Evolutionary conservation across 306 rosid genomes (phyloP).

Genomic region (Quercus gilva): DNA sequence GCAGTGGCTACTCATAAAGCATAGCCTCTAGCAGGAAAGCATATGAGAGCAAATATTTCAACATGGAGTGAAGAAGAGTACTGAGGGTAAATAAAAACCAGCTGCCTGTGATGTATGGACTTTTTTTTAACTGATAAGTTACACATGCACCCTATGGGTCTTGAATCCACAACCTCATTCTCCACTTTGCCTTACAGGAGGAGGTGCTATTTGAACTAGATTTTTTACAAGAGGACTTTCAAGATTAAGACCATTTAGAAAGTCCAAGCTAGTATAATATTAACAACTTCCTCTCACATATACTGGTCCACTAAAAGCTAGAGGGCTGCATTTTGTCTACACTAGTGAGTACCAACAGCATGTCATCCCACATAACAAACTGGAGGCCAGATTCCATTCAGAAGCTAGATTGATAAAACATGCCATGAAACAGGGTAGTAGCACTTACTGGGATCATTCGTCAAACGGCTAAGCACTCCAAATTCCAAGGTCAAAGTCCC

Average conservation of each 20-base stretch:
- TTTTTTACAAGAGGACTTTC: background rate
- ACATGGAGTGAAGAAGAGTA: background rate
- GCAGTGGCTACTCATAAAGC: background rate
- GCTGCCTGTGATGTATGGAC: background rate
- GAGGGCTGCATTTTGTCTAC: background rate
- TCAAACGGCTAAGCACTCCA: slow-evolving; percentile 92
- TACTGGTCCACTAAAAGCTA: background rate
- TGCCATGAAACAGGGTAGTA: background rate
- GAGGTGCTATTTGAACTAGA: too few species aligned
- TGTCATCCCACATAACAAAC: background rate
- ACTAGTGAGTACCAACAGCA: background rate
- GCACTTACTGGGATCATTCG: slow-evolving; percentile 81
- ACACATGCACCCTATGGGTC: too few species aligned
- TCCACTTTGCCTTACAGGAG: too few species aligned
- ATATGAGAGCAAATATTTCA: background rate
- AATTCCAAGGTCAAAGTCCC: slow-evolving; percentile 97
- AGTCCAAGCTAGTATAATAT: background rate
- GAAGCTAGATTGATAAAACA: slow-evolving; percentile 13
- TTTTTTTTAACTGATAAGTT: too few species aligned
- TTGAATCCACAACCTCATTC: too few species aligned
- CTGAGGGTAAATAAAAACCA: background rate
- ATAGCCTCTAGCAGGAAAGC: background rate
- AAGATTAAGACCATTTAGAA: background rate
- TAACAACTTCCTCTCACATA: background rate
- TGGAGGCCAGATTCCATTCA: background rate